phyloP scores from a whole-genome alignment of 192 early-diverging fungal genomes.

The Coemansia sp. region DNA sequence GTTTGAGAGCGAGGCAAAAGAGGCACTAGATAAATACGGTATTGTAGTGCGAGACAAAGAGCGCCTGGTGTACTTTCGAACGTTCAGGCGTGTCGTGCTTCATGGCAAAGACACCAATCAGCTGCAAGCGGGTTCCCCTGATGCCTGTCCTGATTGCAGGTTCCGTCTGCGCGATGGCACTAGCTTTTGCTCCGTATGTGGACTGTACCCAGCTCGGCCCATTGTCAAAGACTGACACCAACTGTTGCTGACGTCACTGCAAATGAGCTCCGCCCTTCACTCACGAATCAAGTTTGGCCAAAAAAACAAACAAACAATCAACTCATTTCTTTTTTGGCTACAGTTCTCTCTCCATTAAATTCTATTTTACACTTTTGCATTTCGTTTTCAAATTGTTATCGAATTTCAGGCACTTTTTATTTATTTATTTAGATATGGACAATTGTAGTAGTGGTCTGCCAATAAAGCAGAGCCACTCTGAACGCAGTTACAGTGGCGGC shows the following conservation, averaged over 20 bases:
- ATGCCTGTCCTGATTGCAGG: conserved; percentile 66
- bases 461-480: neutral
- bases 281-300: neutral
- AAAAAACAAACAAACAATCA: too few relatives aligned
- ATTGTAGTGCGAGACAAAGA: conserved; percentile 66
- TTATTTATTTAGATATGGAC: neutral
- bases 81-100: conserved; percentile 58
- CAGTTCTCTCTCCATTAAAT: neutral
- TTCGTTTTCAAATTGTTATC: neutral
- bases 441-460: neutral
- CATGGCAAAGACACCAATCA: neutral
- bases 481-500: neutral
- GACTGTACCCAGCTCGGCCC: conserved; percentile 62
- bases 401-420: neutral
- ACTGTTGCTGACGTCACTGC: neutral
- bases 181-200: conserved; percentile 68
- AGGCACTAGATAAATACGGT: conserved; percentile 47
- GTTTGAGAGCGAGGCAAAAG: conserved; percentile 29
- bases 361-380: conserved; percentile 10
- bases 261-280: neutral
- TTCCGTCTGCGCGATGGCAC: conserved; percentile 59
- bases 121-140: conserved; percentile 17
- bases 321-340: neutral
- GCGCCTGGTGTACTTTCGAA: conserved; percentile 63
- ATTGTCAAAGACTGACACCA: neutral